phyloP scores from a whole-genome alignment of 306 rosid genomes.

The Cicer judaicum region DNA sequence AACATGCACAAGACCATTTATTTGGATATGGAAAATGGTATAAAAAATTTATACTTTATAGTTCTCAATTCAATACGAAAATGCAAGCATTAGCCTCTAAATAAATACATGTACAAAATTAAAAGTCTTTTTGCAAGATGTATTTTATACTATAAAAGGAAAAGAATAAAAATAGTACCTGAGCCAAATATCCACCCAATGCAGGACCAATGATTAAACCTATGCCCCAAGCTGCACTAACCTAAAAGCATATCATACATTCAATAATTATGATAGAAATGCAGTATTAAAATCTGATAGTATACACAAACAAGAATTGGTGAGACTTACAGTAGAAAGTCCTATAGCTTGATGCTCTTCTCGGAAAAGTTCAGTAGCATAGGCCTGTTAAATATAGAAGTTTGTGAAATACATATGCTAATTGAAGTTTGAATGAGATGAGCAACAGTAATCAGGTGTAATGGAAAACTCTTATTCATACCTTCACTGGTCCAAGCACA shows the following conservation, averaged over 20 bases:
- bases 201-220: constrained; percentile 91
- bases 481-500: constrained; percentile 89
- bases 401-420: constrained; percentile 3
- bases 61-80: not conserved
- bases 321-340: constrained; percentile 71
- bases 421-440: not conserved
- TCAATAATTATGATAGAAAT: constrained; percentile 12
- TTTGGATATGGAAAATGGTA: not conserved
- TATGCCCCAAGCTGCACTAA: constrained; percentile 79
- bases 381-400: constrained; percentile 65
- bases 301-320: constrained; percentile 9
- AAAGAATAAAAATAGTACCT: constrained; percentile 55
- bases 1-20: too few relatives aligned
- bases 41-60: not conserved
- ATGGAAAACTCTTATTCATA: constrained; percentile 9
- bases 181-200: constrained; percentile 87
- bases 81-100: not conserved
- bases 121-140: not conserved
- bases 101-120: not conserved
- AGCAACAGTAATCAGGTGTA: not conserved
- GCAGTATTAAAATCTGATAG: not conserved
- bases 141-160: constrained; percentile 4
- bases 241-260: constrained; percentile 53
- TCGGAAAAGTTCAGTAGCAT: constrained; percentile 68
- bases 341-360: constrained; percentile 85